Evolutionary conservation across 2,329 filamentous ascomycete genomes (phyloP).

Genomic region (Scedosporium boydii): DNA sequence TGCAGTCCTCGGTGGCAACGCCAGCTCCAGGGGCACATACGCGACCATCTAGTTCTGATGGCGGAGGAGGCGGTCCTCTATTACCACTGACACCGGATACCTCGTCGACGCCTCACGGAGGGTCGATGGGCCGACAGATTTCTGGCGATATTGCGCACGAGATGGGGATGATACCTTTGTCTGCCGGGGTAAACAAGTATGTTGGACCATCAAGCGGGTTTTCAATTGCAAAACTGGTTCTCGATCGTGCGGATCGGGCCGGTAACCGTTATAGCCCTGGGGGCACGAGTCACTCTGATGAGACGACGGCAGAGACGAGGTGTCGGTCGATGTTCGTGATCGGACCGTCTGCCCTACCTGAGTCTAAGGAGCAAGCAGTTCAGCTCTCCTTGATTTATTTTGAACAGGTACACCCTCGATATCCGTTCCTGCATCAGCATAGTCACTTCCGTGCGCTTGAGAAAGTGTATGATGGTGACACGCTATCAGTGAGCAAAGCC

Average conservation of each 20-base stretch:
- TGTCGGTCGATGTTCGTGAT: constrained; percentile 21
- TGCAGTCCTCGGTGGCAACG: constrained; percentile 9
- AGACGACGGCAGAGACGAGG: constrained; percentile 14
- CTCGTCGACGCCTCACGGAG: neutral
- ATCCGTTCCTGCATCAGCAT: constrained; percentile 37
- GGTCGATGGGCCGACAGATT: constrained; percentile 9
- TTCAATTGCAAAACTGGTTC: constrained; percentile 29
- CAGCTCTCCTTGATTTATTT: constrained; percentile 38
- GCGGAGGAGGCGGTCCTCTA: too few relatives aligned
- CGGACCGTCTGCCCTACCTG: constrained; percentile 21
- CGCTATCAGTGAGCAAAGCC: constrained; percentile 15
- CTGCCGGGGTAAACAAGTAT: constrained; percentile 36
- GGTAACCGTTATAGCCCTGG: constrained; percentile 30
- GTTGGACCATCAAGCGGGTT: constrained; percentile 47
- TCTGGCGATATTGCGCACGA: constrained; percentile 7
- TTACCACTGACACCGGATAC: neutral
- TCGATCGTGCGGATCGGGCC: constrained; percentile 14
- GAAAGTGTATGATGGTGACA: constrained; percentile 21
- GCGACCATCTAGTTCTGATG: too few relatives aligned
- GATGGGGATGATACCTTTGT: constrained; percentile 15
- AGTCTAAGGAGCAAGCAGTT: constrained; percentile 21
- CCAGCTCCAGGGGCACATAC: constrained; percentile 1
- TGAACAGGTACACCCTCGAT: constrained; percentile 34
- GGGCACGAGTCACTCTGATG: constrained; percentile 16
- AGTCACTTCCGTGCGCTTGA: constrained; percentile 29